Evolutionary conservation across 2,329 filamentous ascomycete genomes (phyloP), one percentile per base, ranked within the genome.

Genomic region (Monosporascus sp.): DNA sequence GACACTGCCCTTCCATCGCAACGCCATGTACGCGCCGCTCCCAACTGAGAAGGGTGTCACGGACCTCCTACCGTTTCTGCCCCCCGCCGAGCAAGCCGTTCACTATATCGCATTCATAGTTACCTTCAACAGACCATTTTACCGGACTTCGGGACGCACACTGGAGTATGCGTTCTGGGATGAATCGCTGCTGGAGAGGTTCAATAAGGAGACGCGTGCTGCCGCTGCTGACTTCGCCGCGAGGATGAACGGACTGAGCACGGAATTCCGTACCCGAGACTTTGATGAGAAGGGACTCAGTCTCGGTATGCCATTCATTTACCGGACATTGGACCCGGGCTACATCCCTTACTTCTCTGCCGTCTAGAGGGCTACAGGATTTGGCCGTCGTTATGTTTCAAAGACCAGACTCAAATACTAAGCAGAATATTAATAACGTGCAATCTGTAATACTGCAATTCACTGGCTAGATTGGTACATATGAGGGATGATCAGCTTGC

Each of bases 281-380:
- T 34, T 34, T 34, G 31, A 34, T 5, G 31, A 34, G 31, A 34
- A 34, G 4, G 44, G 50, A 17, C 34, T 48, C 5, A 48, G 43
- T 37, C 16, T 46, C 16, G 49, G 49, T 7, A 51, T 51, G 41
- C 49, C 49, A 14, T 51, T 47, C 16, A 36, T 51, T 6, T 51
- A 51, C 26, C 34, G 49, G 41, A 47, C 49, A 19, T 36, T 47
- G 19, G 49, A 47, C 20, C 49, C 49, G 11, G 49, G 51, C 9
- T 52, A 52, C 27, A 41, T 49, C 34, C 51, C 51, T 14, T 52
- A 48, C 40, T 52, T 48, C 45, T 44, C 51, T 22, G 45, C 45
- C 3, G 41, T 51, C 5, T 51, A 51, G 31, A 11, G 31, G 9
- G 31, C 31, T 34, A 7, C 4, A 4, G 5, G 4, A 34, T 5